phyloP scores from a whole-genome alignment of 306 rosid species.

The Canavalia gladiata region DNA sequence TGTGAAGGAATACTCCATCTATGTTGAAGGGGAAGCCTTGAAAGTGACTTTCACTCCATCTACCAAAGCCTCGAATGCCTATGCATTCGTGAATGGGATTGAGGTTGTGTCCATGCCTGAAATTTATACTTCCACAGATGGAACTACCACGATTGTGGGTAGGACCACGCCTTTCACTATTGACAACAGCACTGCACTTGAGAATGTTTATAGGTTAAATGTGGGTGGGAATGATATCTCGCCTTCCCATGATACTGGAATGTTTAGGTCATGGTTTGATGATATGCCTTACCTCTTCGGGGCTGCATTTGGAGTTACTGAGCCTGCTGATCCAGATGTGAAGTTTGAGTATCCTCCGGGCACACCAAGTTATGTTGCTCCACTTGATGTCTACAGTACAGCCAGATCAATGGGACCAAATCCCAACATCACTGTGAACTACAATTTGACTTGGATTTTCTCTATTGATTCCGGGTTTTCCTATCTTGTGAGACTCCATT shows the following conservation, averaged over 20 bases:
- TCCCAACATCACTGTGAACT: conserved; percentile 58
- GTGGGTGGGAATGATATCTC: conserved; percentile 92
- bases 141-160: conserved; percentile 62
- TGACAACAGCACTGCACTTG: conserved; percentile 76
- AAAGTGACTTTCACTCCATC: conserved; percentile 80
- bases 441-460: conserved; percentile 89
- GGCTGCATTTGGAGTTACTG: conserved; percentile 72
- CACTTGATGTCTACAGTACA: conserved; percentile 70
- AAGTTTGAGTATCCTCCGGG: conserved; percentile 55
- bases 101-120: conserved; percentile 93
- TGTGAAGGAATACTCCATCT: conserved; percentile 68
- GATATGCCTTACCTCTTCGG: conserved; percentile 68
- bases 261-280: conserved; percentile 87
- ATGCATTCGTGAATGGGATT: conserved; percentile 93
- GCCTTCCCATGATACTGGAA: conserved; percentile 78
- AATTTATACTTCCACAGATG: conserved; percentile 63
- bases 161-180: conserved; percentile 30
- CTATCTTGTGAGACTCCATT: conserved; percentile 93
- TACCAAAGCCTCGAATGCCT: conserved; percentile 59
- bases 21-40: conserved; percentile 70
- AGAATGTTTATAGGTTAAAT: conserved; percentile 77
- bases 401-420: conserved; percentile 92
- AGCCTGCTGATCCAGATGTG: conserved; percentile 59
- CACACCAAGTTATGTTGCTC: conserved; percentile 75
- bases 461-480: conserved; percentile 76